A percentile compares a stretch with the other conserved stretches of the same genome.
Conservation (phyloP, 78 protist species). For the Cavenderia fasciculata region DNA sequence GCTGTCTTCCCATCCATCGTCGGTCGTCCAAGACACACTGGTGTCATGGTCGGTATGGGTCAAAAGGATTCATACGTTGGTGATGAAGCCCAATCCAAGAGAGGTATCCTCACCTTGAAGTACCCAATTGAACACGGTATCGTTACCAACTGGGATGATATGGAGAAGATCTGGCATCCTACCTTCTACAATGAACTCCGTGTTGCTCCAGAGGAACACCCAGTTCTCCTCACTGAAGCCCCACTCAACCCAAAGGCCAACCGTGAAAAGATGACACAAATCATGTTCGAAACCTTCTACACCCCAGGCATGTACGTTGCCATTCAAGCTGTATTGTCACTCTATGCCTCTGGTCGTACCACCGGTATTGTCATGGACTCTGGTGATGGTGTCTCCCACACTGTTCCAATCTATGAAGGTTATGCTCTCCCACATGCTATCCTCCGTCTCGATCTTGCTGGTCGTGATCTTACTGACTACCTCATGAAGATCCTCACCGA, state of each 20-base stretch:
- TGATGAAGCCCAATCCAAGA: conserved; percentile 80
- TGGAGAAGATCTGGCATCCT: conserved; percentile 90
- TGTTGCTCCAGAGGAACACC: conserved; percentile 89
- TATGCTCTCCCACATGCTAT: conserved; percentile 89
- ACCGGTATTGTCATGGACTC: conserved; percentile 77
- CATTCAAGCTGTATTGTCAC: conserved; percentile 87
- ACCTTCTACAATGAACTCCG: conserved; percentile 83
- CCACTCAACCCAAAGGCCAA: conserved; percentile 94
- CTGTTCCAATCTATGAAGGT: conserved; percentile 81
- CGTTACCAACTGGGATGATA: conserved; percentile 90
- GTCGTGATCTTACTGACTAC: conserved; percentile 93
- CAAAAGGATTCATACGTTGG: conserved; percentile 83
- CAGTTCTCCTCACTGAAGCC: conserved; percentile 87
- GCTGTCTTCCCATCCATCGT: conserved; percentile 93
- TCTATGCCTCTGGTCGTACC: conserved; percentile 28
- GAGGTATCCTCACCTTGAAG: conserved; percentile 80
- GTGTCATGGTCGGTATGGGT: conserved; percentile 93
- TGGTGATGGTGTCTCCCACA: conserved; percentile 97
- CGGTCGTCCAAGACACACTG: conserved; percentile 93
- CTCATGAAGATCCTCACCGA: conserved; percentile 90
- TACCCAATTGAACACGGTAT: conserved; percentile 91
- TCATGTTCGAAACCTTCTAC: conserved; percentile 98
- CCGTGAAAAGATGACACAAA: conserved; percentile 93
- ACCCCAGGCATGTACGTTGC: conserved; percentile 92
- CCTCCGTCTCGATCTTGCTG: conserved; percentile 84